Base-by-base conservation (phyloP, 1,139 yeast species). In the Tardiomyces blankii region DNA sequence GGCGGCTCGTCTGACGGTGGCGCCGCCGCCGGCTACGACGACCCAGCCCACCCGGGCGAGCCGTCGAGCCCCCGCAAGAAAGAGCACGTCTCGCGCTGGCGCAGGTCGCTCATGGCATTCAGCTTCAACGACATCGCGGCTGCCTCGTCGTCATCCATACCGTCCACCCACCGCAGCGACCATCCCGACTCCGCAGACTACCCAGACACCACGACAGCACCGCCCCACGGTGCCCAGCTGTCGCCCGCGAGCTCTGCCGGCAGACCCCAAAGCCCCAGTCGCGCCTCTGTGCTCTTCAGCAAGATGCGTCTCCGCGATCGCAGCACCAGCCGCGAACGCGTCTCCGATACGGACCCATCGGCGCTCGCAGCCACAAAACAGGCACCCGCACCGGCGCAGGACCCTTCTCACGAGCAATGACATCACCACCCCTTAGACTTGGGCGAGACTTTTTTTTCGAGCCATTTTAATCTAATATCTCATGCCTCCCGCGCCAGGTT, bases 31-130 rank as follows among this genome's bases (percentile, higher is more conserved):
- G 16, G 16, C n/a, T 30, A 30, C 11, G 41, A 25, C 16, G 32
- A 38, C 25, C 30, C 23, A 12, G 12, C 9, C 16, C 19, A 21
- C 38, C 38, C 41, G 32, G 46, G 39, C 27, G 39, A 32, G n/a
- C 16, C 35, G 5, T 13, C 16, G 35, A 30, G 35, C 11, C 35
- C 35, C 35, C 35, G 35, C 35, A 30, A 30, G 16, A 30, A 30
- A 11, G 35, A 30, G 16, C 35, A 30, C 16, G 35, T 30, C n/a
- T 56, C 62, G 18, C 54, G 53, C 39, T 60, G 63, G 63, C 54
- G 64, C 38, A 50, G 62, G 35, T 57, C 62, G 11, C 49, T 61
- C 12, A 48, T 59, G 57, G 49, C 54, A 18, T 54, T 60, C 35
- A 30, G 16, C 35, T 30, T 30, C 35, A 30, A 11, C 16, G 35